A percentile compares a stretch with the other conserved stretches of the same genome.
Evolutionary conservation across 371 early-diverging fungal genomes (phyloP).

Genomic region (Mortierella sp.): DNA sequence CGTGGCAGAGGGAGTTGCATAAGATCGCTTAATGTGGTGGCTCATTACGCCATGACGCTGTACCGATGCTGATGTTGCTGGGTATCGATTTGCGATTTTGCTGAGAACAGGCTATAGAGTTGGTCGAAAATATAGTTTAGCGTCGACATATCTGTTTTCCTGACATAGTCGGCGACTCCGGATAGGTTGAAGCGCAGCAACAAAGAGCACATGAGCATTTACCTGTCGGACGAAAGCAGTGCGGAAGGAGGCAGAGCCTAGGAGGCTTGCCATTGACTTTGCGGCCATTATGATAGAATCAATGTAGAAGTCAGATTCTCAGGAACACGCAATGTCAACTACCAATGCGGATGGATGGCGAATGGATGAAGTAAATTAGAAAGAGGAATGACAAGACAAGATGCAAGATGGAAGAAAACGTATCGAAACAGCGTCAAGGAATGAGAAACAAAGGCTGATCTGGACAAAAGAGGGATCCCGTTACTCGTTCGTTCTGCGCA

Average conservation of each 20-base stretch:
- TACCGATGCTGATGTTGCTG: neutral
- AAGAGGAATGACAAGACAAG: neutral
- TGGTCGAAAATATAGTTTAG: neutral
- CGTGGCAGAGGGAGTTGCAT: slow-evolving; percentile 22
- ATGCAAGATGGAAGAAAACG: neutral
- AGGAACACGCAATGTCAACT: neutral
- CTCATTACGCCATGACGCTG: neutral
- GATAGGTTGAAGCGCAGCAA: no score
- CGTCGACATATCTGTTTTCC: neutral
- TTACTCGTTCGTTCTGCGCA: neutral
- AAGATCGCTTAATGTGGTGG: slow-evolving; percentile 7
- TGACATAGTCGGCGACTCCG: no score
- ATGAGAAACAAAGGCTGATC: neutral
- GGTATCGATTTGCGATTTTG: slow-evolving; percentile 1
- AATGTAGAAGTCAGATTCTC: neutral
- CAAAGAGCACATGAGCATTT: neutral
- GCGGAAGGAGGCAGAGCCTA: slow-evolving; percentile 24
- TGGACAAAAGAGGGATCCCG: slow-evolving; percentile 32
- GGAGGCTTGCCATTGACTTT: slow-evolving; percentile 19
- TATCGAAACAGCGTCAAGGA: neutral
- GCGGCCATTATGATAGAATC: slow-evolving; percentile 16
- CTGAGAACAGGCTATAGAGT: slow-evolving; percentile 3
- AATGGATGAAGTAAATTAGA: neutral
- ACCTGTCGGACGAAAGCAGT: slow-evolving; percentile 23
- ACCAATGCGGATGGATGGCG: no score